Conservation (phyloP, 306 rosid genomes). For the Vigna angularis region DNA sequence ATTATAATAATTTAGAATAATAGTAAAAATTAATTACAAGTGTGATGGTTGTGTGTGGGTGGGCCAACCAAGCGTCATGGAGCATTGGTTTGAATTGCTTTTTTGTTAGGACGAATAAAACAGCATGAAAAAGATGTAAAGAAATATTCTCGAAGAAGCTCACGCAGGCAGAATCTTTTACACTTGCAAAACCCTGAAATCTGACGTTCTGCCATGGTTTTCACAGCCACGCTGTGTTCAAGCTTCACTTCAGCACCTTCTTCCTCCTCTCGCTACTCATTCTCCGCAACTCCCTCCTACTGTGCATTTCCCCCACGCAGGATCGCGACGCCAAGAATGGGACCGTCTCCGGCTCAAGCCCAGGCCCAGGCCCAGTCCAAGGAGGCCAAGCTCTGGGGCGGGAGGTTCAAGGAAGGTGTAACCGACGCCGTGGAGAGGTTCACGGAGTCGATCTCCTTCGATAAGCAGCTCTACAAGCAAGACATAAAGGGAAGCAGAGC, state of each 20-base stretch:
- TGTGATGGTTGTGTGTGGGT: no score
- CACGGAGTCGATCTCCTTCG: constrained; percentile 93
- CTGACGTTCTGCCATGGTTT: constrained; percentile 38
- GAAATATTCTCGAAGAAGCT: not conserved
- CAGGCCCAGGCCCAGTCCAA: constrained; percentile 51
- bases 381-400: constrained; percentile 96
- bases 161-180: not conserved
- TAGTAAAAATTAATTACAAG: no score
- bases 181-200: constrained; percentile 34
- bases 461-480: constrained; percentile 81
- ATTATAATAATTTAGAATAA: no score
- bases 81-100: no score
- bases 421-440: constrained; percentile 89
- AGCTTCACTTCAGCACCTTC: constrained; percentile 8
- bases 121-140: no score
- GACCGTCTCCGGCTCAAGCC: constrained; percentile 17
- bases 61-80: no score
- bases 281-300: not conserved
- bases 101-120: no score
- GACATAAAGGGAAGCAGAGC: constrained; percentile 91
- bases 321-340: constrained; percentile 35
- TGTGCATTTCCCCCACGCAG: constrained; percentile 24
- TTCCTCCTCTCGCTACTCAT: constrained; percentile 6
- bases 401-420: constrained; percentile 89
- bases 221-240: constrained; percentile 28